These are phyloP conservation scores for Curvularia spicifera DNA, from an alignment of 2,329 filamentous ascomycete genomes.

Conservation along the genomic window DNA sequence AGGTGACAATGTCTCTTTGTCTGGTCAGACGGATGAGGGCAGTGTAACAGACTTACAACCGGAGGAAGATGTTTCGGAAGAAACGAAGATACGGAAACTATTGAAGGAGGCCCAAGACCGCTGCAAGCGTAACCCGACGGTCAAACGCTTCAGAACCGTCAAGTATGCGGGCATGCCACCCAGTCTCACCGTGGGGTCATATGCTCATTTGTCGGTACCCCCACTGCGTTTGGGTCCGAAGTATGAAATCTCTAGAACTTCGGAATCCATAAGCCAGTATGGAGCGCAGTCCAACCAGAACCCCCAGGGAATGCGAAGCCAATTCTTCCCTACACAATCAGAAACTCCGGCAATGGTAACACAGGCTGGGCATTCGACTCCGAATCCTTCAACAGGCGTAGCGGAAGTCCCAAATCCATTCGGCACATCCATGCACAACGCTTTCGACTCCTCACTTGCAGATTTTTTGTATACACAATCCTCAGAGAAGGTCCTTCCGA, in stretches of 20 bases:
- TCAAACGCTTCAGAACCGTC: constrained; percentile 28
- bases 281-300: too few species aligned
- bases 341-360: not conserved
- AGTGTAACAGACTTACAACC: constrained; percentile 29
- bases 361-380: not conserved
- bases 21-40: constrained; percentile 20
- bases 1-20: constrained; percentile 21
- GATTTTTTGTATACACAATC: not conserved
- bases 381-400: not conserved
- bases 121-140: constrained; percentile 31
- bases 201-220: not conserved
- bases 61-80: constrained; percentile 25
- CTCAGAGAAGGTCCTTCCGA: not conserved
- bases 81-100: constrained; percentile 30
- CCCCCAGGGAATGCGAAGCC: not conserved
- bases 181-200: constrained; percentile 5
- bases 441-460: too few species aligned
- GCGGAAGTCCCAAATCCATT: not conserved
- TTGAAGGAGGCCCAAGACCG: constrained; percentile 29
- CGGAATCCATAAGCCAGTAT: not conserved
- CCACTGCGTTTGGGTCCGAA: not conserved
- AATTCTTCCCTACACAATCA: not conserved
- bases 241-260: not conserved
- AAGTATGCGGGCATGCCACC: constrained; percentile 14
- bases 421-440: too few species aligned